These are phyloP conservation scores for Eucalyptus shirleyi DNA, from an alignment of 345 rosid species.

Conservation along the genomic window DNA sequence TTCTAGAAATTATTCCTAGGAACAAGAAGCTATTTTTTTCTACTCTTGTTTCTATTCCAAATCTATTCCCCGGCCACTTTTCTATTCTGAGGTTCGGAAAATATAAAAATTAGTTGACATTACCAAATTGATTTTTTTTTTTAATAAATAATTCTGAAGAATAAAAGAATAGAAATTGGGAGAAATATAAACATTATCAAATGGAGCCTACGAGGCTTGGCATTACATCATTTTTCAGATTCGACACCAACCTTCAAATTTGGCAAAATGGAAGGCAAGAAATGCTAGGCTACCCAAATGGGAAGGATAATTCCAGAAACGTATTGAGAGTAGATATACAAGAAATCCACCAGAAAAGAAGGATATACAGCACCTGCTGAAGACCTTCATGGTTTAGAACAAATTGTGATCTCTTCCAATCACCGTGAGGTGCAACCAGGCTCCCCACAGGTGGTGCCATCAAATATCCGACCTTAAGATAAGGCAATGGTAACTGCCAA, in stretches of 20 bases:
- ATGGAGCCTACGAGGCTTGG: neutral
- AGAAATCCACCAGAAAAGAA: neutral
- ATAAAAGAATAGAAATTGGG: too few species aligned
- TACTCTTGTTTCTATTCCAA: too few species aligned
- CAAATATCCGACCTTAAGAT: conserved; percentile 76
- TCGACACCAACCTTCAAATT: neutral
- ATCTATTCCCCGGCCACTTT: too few species aligned
- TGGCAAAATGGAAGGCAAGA: neutral
- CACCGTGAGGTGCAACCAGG: conserved; percentile 76
- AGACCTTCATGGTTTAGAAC: conserved; percentile 80
- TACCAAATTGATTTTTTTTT: too few species aligned
- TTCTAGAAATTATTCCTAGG: too few species aligned
- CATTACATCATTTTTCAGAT: neutral
- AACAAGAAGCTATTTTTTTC: too few species aligned
- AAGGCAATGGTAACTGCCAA: conserved; percentile 78
- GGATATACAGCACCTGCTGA: conserved; percentile 43
- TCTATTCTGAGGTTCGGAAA: too few species aligned
- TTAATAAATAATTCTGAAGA: too few species aligned
- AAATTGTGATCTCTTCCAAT: conserved; percentile 77
- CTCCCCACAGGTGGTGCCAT: conserved; percentile 73
- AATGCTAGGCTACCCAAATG: neutral
- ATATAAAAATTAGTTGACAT: too few species aligned
- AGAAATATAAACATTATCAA: too few species aligned
- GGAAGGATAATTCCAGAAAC: neutral
- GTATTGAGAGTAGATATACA: neutral